Evolutionary conservation across 2,329 filamentous ascomycete genomes (phyloP), one percentile per base, ranked within the genome.

Genomic region (Aspergillus quadrilineatus): DNA sequence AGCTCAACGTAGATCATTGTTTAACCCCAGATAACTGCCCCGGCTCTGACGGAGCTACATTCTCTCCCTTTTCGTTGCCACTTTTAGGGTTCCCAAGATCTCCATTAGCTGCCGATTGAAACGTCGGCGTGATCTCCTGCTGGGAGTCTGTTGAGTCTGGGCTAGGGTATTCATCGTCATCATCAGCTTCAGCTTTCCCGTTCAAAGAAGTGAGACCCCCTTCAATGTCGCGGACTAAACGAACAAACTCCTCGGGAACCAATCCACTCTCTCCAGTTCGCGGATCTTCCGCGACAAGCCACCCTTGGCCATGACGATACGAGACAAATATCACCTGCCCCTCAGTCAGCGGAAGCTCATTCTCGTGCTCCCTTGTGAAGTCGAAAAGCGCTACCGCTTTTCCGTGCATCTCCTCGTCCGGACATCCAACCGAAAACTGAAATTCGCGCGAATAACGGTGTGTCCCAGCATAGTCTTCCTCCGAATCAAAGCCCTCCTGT

Each of bases 291-390:
- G 94, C 94, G 26, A 99, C 94, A 50, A 99, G 82, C 94, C 94
- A 99, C 54, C 94, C 94, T 75, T 97, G 92, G 14, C 93, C 93
- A 70, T 97, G 92, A 43, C 94, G 85, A 73, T 97, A 99, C 14
- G 91, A 96, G 26, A 99, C 92, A 80, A 94, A 89, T 55, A 99
- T 96, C 56, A 97, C 90, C 69, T 99, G 94, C 5, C 94, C 94
- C 75, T 99, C 94, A 0, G 90, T 87, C 46, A 99, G 79, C 4
- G 92, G 91, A 56, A 99, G 79, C 74, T 99, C 94, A 70, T 97
- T 99, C 72, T 97, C 92, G 71, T 97, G 97, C 74, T 97, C 93
- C 32, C 92, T 85, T 65, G 87, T 87, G 75, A 99, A 99, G 71
- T 97, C 92, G 71, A 96, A 99, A 22, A 99, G 80, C 6, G 94